phyloP scores from a whole-genome alignment of 331 rosid genomes.

The Ulmus americana region DNA sequence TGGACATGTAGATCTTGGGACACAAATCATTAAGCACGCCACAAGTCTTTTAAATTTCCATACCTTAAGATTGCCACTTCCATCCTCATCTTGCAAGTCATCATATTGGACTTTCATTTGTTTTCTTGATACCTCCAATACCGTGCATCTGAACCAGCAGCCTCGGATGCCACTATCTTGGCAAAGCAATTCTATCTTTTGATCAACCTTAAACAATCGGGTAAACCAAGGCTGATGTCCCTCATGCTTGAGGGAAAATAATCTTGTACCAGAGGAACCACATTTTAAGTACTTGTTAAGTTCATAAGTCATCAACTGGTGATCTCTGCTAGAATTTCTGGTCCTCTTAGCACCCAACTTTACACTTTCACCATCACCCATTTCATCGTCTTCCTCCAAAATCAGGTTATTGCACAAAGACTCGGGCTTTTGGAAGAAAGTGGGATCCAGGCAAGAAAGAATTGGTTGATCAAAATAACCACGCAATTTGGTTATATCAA shows the following conservation, averaged over 20 bases:
- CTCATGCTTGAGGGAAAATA: constrained; percentile 46
- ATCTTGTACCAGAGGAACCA: constrained; percentile 39
- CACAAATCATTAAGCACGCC: no score
- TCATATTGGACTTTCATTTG: constrained; percentile 69
- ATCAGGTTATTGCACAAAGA: constrained; percentile 31
- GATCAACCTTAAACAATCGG: constrained; percentile 49
- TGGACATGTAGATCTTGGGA: no score
- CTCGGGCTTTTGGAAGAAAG: constrained; percentile 35
- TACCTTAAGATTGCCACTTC: constrained; percentile 88
- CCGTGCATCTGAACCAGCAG: constrained; percentile 96
- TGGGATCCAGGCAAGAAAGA: constrained; percentile 65
- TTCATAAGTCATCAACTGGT: constrained; percentile 39
- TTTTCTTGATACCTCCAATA: constrained; percentile 58
- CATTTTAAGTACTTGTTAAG: constrained; percentile 36
- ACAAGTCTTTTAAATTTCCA: neutral
- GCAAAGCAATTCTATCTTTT: constrained; percentile 85
- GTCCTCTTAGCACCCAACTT: constrained; percentile 66
- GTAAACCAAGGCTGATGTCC: constrained; percentile 46
- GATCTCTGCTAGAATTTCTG: constrained; percentile 43
- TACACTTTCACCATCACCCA: constrained; percentile 43
- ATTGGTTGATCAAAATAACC: constrained; percentile 79
- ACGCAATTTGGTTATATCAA: constrained; percentile 75
- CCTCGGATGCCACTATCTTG: constrained; percentile 99
- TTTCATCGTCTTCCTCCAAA: constrained; percentile 53
- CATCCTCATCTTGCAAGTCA: constrained; percentile 87